These are phyloP conservation scores for Ambrosiella beaveri DNA, from an alignment of 2,329 filamentous ascomycete genomes.

Conservation along the genomic window DNA sequence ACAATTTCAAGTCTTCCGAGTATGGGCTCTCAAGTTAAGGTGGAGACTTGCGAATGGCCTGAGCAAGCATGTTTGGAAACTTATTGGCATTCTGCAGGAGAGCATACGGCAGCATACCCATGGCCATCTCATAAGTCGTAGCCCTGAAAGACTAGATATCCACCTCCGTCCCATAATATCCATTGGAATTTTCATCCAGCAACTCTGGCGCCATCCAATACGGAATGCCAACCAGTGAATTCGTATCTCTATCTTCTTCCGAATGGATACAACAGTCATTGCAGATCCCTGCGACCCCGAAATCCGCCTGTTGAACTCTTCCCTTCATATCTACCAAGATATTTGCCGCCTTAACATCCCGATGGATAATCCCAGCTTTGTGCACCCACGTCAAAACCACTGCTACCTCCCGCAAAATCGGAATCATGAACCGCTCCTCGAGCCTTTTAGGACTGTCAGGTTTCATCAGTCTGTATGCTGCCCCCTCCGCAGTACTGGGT, in stretches of 20 bases:
- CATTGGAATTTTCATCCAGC: conserved; percentile 34
- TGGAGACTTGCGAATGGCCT: conserved; percentile 40
- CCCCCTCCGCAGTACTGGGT: conserved; percentile 76
- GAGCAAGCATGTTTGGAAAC: conserved; percentile 22
- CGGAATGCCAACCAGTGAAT: conserved; percentile 66
- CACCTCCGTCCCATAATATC: conserved; percentile 46
- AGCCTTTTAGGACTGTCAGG: conserved; percentile 47
- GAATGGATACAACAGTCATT: not conserved
- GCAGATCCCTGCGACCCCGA: conserved; percentile 53
- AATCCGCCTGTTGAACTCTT: conserved; percentile 65
- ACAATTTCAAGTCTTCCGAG: conserved; percentile 48
- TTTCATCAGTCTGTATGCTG: conserved; percentile 59
- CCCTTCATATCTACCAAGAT: conserved; percentile 64
- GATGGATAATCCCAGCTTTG: conserved; percentile 49
- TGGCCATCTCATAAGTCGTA: conserved; percentile 66
- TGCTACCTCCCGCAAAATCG: conserved; percentile 48
- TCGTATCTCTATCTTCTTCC: conserved; percentile 56
- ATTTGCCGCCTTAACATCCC: conserved; percentile 62
- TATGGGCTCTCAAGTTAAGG: conserved; percentile 59
- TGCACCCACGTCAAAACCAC: conserved; percentile 53
- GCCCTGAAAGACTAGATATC: conserved; percentile 80
- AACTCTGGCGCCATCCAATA: conserved; percentile 80
- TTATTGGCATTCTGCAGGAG: conserved; percentile 24
- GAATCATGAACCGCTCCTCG: conserved; percentile 54
- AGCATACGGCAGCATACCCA: conserved; percentile 55